Evolutionary conservation across 148 eudicot species (phyloP), one percentile per base, ranked within the genome.

Genomic region (Rhododendron vialii): DNA sequence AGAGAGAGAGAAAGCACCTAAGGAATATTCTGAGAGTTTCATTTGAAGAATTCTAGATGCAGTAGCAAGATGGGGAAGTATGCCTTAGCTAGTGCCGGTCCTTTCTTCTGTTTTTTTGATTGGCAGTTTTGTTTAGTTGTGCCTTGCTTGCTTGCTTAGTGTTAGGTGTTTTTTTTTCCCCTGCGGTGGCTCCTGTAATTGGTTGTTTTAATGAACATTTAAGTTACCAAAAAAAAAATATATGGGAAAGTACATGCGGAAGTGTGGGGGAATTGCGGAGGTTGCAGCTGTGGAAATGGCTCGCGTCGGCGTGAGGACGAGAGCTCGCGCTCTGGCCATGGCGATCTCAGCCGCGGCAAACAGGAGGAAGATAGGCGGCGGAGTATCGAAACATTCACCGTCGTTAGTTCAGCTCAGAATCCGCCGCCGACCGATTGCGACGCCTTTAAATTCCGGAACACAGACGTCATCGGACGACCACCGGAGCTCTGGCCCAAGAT

Each of bases 241-340:
- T 35, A 81, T 85, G 84, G 76, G 86, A 5, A 85, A 75, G 84
- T 89, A 33, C 38, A 57, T 82, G 80, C 59, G 79, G 57, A 89
- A 90, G 63, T 43, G 86, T 35, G 84, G 86, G 24, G 86, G 78
- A 36, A 83, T 86, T 73, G 87, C 85, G 15, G 92, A 88, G 87
- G 76, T 87, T 26, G 86, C 88, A 73, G 85, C 83, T 7, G 84
- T 87, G 80, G 93, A 87, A 41, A 71, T 75, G 22, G 83, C 79
- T 45, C 78, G 73, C 61, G 83, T 65, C 20, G 87, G 92, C 67
- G 88, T 86, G 57, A 84, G 84, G 88, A 90, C 93, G 22, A 87
- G 90, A 90, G 87, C 88, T 53, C 79, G 86, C 73, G 85, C 89
- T 55, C 28, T 74, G 45, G 90, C 85, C 43, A 71, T 83, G 88